These are phyloP conservation scores for Cardamine resedifolia DNA, from an alignment of 345 rosid genomes.

Conservation along the genomic window DNA sequence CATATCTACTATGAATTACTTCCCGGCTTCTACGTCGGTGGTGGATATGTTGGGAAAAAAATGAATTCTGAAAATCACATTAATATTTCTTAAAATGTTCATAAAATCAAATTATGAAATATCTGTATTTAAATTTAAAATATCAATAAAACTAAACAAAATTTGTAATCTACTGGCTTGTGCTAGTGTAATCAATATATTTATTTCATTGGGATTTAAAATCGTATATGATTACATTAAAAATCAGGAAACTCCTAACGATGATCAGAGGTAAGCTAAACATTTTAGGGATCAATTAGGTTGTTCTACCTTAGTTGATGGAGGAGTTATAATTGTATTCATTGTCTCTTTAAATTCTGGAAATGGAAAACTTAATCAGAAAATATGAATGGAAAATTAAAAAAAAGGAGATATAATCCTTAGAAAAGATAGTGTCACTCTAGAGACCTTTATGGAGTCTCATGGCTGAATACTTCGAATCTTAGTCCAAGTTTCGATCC, in stretches of 20 bases:
- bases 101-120: not conserved
- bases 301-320: too few relatives aligned
- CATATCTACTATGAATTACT: too few relatives aligned
- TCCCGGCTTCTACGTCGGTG: not conserved
- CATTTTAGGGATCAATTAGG: not conserved
- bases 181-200: not conserved
- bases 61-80: not conserved
- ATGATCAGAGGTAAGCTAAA: not conserved
- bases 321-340: too few relatives aligned
- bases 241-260: not conserved
- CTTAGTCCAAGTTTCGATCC: not conserved
- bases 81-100: not conserved
- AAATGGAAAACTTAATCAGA: not conserved
- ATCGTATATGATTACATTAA: not conserved
- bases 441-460: not conserved
- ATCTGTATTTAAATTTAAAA: not conserved
- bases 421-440: not conserved
- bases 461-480: not conserved
- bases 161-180: not conserved
- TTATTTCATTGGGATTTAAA: not conserved
- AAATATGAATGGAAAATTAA: not conserved
- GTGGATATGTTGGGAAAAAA: not conserved
- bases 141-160: not conserved
- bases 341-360: not conserved
- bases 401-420: not conserved